Evolutionary conservation across 208 protist genomes (phyloP).

Genomic region (Acanthamoeba sp.): DNA sequence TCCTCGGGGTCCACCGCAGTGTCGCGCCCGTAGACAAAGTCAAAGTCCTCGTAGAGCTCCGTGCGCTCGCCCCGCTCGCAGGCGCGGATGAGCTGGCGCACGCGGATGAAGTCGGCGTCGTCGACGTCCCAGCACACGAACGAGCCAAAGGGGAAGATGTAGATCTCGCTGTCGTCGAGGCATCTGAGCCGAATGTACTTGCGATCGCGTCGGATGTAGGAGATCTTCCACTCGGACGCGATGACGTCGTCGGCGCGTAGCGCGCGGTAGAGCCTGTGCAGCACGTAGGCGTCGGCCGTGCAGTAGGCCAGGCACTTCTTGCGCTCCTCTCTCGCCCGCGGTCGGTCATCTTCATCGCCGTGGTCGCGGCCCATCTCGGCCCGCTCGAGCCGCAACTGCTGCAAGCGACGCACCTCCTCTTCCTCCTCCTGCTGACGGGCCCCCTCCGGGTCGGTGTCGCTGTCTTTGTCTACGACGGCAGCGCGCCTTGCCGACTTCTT

Average conservation of each 20-base stretch:
- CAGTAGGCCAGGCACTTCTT: slow-evolving; percentile 35
- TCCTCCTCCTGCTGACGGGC: background rate
- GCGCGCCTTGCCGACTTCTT: background rate
- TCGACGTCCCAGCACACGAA: slow-evolving; percentile 62
- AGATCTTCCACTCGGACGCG: slow-evolving; percentile 41
- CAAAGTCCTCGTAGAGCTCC: slow-evolving; percentile 43
- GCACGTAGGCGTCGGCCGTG: slow-evolving; percentile 1
- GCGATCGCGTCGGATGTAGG: slow-evolving; percentile 26
- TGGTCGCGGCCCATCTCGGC: background rate
- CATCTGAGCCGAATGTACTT: slow-evolving; percentile 29
- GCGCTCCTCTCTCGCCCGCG: background rate
- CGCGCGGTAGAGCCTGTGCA: slow-evolving; percentile 18
- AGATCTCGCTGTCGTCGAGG: slow-evolving; percentile 50
- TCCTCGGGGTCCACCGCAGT: slow-evolving; percentile 37
- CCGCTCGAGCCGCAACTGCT: slow-evolving; percentile 9
- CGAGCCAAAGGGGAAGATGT: slow-evolving; percentile 47
- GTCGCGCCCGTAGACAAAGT: slow-evolving; percentile 17
- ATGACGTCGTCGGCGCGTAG: slow-evolving; percentile 34
- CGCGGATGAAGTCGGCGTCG: slow-evolving; percentile 49
- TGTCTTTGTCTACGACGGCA: background rate
- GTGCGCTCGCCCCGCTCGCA: slow-evolving; percentile 45
- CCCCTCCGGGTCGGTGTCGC: background rate
- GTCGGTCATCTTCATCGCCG: background rate
- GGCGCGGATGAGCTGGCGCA: slow-evolving; percentile 6
- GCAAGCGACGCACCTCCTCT: background rate